Conservation (phyloP, 345 rosid species). For the Populus deltoides region DNA sequence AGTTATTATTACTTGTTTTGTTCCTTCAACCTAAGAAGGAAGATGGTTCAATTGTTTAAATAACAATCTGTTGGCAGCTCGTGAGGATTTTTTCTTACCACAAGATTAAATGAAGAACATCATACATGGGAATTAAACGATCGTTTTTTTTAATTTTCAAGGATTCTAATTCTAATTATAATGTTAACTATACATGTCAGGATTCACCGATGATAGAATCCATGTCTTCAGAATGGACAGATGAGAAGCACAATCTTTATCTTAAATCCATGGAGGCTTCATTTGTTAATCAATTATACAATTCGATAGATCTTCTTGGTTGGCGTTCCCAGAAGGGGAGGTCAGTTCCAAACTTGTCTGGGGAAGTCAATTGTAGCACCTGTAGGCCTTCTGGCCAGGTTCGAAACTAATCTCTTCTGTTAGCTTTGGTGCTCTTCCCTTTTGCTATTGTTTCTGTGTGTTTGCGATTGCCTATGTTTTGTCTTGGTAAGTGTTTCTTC, state of each 20-base stretch:
- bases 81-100: neutral
- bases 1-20: neutral
- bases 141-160: neutral
- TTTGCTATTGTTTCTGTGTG: neutral
- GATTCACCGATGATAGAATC: constrained; percentile 36
- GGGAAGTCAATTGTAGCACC: constrained; percentile 14
- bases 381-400: constrained; percentile 64
- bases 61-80: neutral
- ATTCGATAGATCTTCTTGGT: constrained; percentile 42
- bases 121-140: too few relatives aligned
- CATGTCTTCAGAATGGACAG: constrained; percentile 62
- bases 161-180: constrained; percentile 20
- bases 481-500: neutral
- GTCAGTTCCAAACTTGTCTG: constrained; percentile 26
- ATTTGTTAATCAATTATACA: constrained; percentile 69
- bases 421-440: neutral
- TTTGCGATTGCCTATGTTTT: neutral
- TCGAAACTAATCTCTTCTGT: constrained; percentile 1
- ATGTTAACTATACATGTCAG: constrained; percentile 27
- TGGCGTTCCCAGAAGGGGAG: constrained; percentile 32
- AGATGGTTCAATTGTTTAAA: neutral
- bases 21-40: neutral
- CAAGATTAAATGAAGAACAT: neutral
- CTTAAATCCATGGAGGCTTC: constrained; percentile 91
- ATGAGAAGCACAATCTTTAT: constrained; percentile 84